Evolutionary conservation across 2,329 filamentous ascomycete species (phyloP), one percentile per base, ranked within the genome.

Genomic region (Fusarium abutilonis): DNA sequence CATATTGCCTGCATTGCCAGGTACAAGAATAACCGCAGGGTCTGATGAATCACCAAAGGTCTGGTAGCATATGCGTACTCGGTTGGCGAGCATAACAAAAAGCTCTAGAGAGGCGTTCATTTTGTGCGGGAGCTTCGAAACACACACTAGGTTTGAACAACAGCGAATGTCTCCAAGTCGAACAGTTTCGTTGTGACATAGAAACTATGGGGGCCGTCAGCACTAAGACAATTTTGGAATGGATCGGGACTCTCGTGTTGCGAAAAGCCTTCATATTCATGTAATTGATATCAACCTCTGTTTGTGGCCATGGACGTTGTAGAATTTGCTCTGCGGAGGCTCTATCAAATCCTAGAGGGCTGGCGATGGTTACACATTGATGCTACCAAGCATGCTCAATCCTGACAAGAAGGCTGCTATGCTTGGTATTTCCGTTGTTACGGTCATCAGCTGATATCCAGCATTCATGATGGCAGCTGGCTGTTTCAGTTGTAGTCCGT

Each of bases 401-500:
- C 52, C 52, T 43, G 75, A 80, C 54, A 79, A 80, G 56, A 76
- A 84, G 56, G 83, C 80, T 0, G 76, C 82, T 2, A 79, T 77
- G 2, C 60, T 81, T 0, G 79, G 78, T 6, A 73, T 81, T 4
- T 77, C 76, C 9, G 64, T 80, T n/a, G 72, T 71, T n/a, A 83
- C 80, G 1, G 54, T 56, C 5, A 53, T 57, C 15, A 19, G 19
- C 19, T 19, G 10, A 53, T 52, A 32, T 9, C 3, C 10, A 3
- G 19, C 19, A 19, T 19, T 13, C 11, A n/a, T 9, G 10, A 14
- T 9, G 1, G 4, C 7, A 9, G 5, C 7, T 21, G 11, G 4
- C 43, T 57, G 15, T 56, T 2, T 4, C 19, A 19, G 19, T 4
- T 4, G 0, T 2, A 10, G 19, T 19, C 19, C 7, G 1, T 7